These are phyloP conservation scores for Pouteria glomerata DNA, from an alignment of 148 eudicot species.

Conservation along the genomic window DNA sequence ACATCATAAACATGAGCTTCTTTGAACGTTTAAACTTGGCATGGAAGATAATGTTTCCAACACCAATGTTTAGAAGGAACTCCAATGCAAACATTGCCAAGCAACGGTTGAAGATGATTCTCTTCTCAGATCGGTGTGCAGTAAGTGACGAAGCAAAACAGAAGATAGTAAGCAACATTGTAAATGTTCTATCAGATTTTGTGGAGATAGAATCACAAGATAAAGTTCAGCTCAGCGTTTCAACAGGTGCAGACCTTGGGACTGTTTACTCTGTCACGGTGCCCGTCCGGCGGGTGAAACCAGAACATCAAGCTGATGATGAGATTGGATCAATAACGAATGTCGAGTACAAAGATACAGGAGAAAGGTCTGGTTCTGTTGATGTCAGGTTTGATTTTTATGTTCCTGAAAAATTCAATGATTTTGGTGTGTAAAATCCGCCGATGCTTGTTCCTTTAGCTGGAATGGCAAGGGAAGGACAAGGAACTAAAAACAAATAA, in stretches of 20 bases:
- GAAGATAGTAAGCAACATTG: conserved; percentile 83
- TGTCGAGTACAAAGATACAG: conserved; percentile 80
- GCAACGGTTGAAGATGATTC: conserved; percentile 91
- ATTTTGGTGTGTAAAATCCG: conserved; percentile 16
- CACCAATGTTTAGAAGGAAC: conserved; percentile 40
- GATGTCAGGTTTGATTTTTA: conserved; percentile 95
- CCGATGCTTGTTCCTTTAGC: neutral
- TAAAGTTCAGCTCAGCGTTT: conserved; percentile 75
- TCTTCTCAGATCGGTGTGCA: conserved; percentile 92
- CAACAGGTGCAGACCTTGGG: conserved; percentile 75
- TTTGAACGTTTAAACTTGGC: conserved; percentile 84
- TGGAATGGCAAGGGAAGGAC: neutral
- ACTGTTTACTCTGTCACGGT: conserved; percentile 93
- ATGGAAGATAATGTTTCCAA: conserved; percentile 88
- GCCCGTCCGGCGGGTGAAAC: conserved; percentile 86
- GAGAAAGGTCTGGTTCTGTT: conserved; percentile 75
- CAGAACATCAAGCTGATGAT: conserved; percentile 77
- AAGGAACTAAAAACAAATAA: neutral
- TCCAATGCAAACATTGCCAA: conserved; percentile 89
- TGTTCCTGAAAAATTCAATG: conserved; percentile 52
- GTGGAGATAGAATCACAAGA: conserved; percentile 95
- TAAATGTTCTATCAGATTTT: conserved; percentile 71
- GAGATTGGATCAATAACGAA: conserved; percentile 62
- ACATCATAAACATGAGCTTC: conserved; percentile 76
- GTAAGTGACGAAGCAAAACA: conserved; percentile 92